Evolutionary conservation across 306 rosid species (phyloP), one percentile per base, ranked within the genome.

Genomic region (Vachellia collinsii): DNA sequence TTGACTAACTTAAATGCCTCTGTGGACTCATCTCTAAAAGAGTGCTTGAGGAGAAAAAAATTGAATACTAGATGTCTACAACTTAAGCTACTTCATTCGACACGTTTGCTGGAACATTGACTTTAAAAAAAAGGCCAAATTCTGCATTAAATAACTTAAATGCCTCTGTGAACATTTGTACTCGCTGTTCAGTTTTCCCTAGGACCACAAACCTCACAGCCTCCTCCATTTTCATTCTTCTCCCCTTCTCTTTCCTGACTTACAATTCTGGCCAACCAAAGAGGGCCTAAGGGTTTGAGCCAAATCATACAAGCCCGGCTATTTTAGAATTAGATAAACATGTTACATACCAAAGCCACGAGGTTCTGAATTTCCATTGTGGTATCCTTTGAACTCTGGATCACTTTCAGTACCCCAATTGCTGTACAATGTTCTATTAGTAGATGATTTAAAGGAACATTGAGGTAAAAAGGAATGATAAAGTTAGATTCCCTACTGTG

Each of bases 361-460:
- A 74, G 99, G 98, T 41, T 95, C 97, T 34, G 99, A 90, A 88
- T 95, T 95, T 51, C 99, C 99, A 87, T 90, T 95, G 90, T 95
- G 99, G 86, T 93, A 92, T 74, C 98, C 99, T 93, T 95, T 90
- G 84, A 95, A 95, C 74, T 90, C 94, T 46, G 99, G 97, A 88
- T 95, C 97, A 80, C 86, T 93, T 87, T 95, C 99, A 41, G 99
- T 95, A 54, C 98, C 97, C 99, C 99, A 95, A 42, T 95, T 93
- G 76, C 99, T 95, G 94, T 42, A 77, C 69, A 83, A 61, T 54
- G 56, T 19, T 50, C 54, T 37, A 81, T 51, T 20, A 79, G 89
- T 66, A 84, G 80, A 72, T 44, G 83, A 85, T 64, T 59, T 64
- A 4, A 11, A 38, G 36, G 54, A 22, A 75, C 38, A 22, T 4